Evolutionary conservation across 140 eudicot genomes (phyloP), one percentile per base, ranked within the genome.

Genomic region (Flaveria floridana): DNA sequence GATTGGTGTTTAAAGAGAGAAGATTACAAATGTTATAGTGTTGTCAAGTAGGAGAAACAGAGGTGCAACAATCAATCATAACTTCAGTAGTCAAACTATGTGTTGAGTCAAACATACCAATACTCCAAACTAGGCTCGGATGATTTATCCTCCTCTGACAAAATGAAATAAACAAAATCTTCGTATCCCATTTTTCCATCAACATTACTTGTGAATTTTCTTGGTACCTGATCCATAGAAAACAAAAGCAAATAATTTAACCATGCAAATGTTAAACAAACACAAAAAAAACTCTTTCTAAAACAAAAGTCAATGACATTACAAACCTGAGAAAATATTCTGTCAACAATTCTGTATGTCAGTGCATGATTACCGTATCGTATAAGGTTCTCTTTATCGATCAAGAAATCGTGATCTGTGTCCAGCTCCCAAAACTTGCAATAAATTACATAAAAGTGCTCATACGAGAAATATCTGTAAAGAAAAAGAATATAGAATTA

Each of bases 341-440:
- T 82, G 82, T 90, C 99, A 73, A 94, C 99, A 63, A 94, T 94
- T 82, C 99, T 82, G 87, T 94, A 94, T 4, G 97, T 94, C 70
- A 94, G 94, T 67, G 97, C 96, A 81, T 94, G 97, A 79, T 94
- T 94, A 52, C 99, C 97, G 73, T 94, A 94, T 87, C 91, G 80
- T 78, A 94, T 87, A 74, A 94, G 95, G 82, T 94, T 90, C 76
- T 94, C 99, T 81, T 88, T 94, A 76, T 94, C 99, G 15, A 94
- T 94, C 80, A 94, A 80, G 73, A 94, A 94, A 83, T 94, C 99
- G 80, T 94, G 99, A 79, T 94, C 99, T 6, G 99, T 86, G 71
- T 94, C 99, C 79, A 94, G 85, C 85, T 94, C 99, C 99, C 99
- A 94, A 65, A 94, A 94, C 85, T 94, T 94, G 90, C 99, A 94